phyloP scores from a whole-genome alignment of 352 stramenopile species.

The Thraustochytrium sp. region DNA sequence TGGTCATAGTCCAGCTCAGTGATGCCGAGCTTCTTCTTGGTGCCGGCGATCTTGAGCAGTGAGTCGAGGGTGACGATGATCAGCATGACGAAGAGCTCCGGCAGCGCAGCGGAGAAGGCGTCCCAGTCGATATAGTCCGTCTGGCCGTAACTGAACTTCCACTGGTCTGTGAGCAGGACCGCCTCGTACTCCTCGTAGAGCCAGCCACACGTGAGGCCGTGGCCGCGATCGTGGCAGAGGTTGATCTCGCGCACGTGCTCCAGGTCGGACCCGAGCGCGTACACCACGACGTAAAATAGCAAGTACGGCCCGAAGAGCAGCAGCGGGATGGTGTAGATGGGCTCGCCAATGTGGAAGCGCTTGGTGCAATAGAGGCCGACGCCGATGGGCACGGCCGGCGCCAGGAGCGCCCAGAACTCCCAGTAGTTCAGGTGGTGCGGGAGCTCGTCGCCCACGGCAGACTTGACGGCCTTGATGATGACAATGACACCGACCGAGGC shows the following conservation, averaged over 20 bases:
- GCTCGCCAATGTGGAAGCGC: constrained; percentile 29
- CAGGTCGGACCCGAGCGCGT: constrained; percentile 18
- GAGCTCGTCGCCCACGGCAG: constrained; percentile 29
- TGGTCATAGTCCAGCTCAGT: constrained; percentile 38
- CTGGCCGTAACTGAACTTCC: constrained; percentile 6
- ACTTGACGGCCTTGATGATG: constrained; percentile 41
- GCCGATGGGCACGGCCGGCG: constrained; percentile 28
- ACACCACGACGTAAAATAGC: constrained; percentile 39
- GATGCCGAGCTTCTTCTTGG: constrained; percentile 42
- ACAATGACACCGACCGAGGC: constrained; percentile 37
- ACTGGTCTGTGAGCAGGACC: constrained; percentile 37
- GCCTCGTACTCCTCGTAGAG: constrained; percentile 38
- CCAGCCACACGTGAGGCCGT: not conserved
- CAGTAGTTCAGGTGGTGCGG: constrained; percentile 36
- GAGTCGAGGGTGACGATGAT: constrained; percentile 43
- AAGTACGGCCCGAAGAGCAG: constrained; percentile 29
- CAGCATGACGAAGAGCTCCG: constrained; percentile 30
- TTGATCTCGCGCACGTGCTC: constrained; percentile 11
- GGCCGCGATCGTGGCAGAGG: not conserved
- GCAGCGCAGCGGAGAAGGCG: not conserved
- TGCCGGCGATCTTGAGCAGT: constrained; percentile 41
- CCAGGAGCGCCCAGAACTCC: constrained; percentile 37
- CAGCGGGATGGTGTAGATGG: constrained; percentile 8
- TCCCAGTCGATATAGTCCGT: constrained; percentile 28
- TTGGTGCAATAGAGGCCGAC: constrained; percentile 31